These are phyloP conservation scores for Boletus semigastroideus DNA, from an alignment of 1,284 basidiomycete species.

Conservation along the genomic window DNA sequence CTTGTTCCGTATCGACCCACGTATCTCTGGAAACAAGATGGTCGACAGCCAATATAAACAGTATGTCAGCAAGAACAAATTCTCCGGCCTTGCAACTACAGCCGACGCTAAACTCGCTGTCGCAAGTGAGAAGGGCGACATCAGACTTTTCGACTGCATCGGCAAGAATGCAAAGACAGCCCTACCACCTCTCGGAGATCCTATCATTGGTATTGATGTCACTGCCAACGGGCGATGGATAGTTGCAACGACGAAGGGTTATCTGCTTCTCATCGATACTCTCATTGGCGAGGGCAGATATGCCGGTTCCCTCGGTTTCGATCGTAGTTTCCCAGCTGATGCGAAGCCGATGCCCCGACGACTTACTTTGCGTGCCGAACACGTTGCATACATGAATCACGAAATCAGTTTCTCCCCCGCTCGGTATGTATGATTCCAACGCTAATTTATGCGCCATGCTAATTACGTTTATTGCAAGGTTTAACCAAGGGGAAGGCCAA, in stretches of 20 bases:
- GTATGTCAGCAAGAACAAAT: constrained; percentile 94
- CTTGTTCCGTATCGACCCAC: constrained; percentile 96
- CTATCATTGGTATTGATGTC: constrained; percentile 93
- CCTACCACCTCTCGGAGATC: constrained; percentile 93
- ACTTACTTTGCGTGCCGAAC: constrained; percentile 88
- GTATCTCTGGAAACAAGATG: constrained; percentile 87
- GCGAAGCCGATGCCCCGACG: constrained; percentile 91
- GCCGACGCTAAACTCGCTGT: constrained; percentile 87
- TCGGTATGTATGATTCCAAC: constrained; percentile 47
- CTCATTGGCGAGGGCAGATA: constrained; percentile 92
- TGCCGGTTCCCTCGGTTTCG: constrained; percentile 87
- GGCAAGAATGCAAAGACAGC: constrained; percentile 99
- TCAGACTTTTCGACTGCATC: constrained; percentile 92
- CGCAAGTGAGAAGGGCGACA: constrained; percentile 95
- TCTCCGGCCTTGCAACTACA: constrained; percentile 92
- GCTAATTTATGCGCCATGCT: not conserved
- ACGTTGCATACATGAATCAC: constrained; percentile 93
- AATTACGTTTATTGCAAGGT: constrained; percentile 49
- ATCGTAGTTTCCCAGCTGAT: constrained; percentile 92
- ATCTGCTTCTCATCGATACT: constrained; percentile 93
- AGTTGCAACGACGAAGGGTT: constrained; percentile 95
- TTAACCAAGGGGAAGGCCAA: constrained; percentile 86
- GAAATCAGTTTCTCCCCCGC: constrained; percentile 91
- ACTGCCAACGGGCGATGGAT: constrained; percentile 94
- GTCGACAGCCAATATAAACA: constrained; percentile 97